Evolutionary conservation across 2,329 filamentous ascomycete genomes (phyloP), one percentile per base, ranked within the genome.

Genomic region (Ophiostoma perfectum): DNA sequence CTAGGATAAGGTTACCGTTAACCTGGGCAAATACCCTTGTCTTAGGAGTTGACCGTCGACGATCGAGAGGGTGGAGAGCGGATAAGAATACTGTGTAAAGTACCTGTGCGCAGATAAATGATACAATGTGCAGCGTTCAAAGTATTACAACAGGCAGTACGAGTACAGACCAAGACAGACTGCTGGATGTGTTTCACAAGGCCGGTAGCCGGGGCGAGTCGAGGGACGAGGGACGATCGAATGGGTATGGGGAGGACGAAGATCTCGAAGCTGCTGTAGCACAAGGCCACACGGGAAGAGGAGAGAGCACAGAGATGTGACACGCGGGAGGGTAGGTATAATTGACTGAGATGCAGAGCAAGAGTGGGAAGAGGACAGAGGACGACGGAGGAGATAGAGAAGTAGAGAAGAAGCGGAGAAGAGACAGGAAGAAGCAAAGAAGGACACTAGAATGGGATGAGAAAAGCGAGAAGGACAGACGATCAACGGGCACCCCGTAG

Each of bases 191-290:
- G 60, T 63, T 42, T 36, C 36, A 63, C 39, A 36, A 11, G n/a
- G 60, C 60, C 60, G 60, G 39, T 36, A n/a, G 60, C 60, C 60
- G 60, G 60, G 60, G 42, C 60, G 60, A 63, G 39, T 63, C 60
- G 60, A 63, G 60, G 60, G 11, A 63, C 60, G 60, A 42, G 60
- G 38, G 16, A 42, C 16, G 38, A 63, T 36, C n/a, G 27, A 27
- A 27, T 27, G 27, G 27, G 27, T 27, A 27, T 27, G 27, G 27
- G 27, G 27, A 27, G 27, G 27, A 27, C 27, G 27, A 27, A 27
- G 27, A 27, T 27, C 27, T 27, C 27, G 27, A 27, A 27, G 27
- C 27, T 27, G 27, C 27, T 27, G 27, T 27, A 9, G n/a, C 12
- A 27, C 52, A 18, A n/a, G 52, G 27, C 2, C n/a, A 9, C 11